Percentiles rank a stretch among this genome's conserved stretches.
phyloP scores from a whole-genome alignment of 345 rosid genomes.

The Populus alba region DNA sequence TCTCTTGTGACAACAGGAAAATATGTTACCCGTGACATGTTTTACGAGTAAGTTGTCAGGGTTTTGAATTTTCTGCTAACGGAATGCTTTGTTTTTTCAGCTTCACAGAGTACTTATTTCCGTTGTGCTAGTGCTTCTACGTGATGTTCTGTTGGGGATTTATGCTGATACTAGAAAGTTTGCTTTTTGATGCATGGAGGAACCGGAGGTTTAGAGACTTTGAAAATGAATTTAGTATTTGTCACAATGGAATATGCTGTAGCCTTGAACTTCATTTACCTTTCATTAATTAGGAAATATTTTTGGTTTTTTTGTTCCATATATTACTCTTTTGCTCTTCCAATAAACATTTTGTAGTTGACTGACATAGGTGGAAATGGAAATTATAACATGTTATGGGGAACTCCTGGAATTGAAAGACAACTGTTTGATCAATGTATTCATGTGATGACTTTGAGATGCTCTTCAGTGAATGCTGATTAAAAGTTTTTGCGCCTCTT shows the following conservation, averaged over 20 bases:
- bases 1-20: constrained; percentile 91
- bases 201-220: neutral
- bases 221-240: neutral
- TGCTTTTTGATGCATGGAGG: neutral
- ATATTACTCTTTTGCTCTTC: neutral
- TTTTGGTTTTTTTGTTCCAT: neutral
- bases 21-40: constrained; percentile 91
- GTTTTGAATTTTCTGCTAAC: neutral
- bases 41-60: constrained; percentile 75
- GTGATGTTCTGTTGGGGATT: neutral
- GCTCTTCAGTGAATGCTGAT: neutral
- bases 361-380: neutral
- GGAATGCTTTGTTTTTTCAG: neutral
- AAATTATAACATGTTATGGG: neutral
- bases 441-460: neutral
- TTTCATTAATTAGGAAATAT: neutral
- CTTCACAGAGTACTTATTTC: neutral
- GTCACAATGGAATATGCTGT: neutral
- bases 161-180: neutral
- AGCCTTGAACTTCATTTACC: neutral
- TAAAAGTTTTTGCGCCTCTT: constrained; percentile 5
- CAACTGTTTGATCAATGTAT: neutral
- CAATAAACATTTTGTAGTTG: neutral
- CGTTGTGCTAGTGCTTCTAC: neutral
- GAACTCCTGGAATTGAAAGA: neutral